These are phyloP conservation scores for Tricholoma sp. DNA, from an alignment of 768 basidiomycete genomes.

Conservation along the genomic window DNA sequence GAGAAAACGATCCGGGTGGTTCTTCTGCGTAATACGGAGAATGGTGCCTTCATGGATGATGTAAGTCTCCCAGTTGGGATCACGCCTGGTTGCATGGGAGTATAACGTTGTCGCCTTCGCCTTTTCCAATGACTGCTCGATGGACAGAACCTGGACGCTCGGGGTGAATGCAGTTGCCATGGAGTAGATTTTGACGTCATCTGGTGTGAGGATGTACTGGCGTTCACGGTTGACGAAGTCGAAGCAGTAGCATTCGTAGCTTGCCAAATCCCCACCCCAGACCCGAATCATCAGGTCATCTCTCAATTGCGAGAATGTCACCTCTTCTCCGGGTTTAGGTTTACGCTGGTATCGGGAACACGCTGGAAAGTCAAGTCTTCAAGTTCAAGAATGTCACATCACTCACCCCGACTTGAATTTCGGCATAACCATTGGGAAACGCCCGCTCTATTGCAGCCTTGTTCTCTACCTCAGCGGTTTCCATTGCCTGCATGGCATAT, in stretches of 20 bases:
- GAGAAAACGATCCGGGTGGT: background rate
- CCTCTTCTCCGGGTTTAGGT: slow-evolving; percentile 10
- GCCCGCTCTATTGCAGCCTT: background rate
- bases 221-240: slow-evolving; percentile 8
- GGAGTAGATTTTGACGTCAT: slow-evolving; percentile 13
- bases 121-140: slow-evolving; percentile 7
- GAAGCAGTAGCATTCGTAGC: slow-evolving; percentile 7
- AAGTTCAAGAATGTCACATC: background rate
- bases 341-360: slow-evolving; percentile 1
- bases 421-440: background rate
- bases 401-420: background rate
- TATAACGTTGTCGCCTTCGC: background rate
- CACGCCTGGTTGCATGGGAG: slow-evolving; percentile 1
- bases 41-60: slow-evolving; percentile 10
- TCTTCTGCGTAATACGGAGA: slow-evolving; percentile 12
- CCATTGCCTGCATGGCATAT: background rate
- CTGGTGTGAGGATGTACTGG: slow-evolving; percentile 12
- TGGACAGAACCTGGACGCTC: slow-evolving; percentile 9
- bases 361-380: background rate
- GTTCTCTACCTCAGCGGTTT: background rate
- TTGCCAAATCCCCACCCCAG: slow-evolving; percentile 13
- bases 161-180: slow-evolving; percentile 9
- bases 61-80: slow-evolving; percentile 16
- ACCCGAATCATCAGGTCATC: slow-evolving; percentile 12
- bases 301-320: slow-evolving; percentile 9